Conservation (phyloP, 148 eudicot species). For the Simmondsia chinensis region DNA sequence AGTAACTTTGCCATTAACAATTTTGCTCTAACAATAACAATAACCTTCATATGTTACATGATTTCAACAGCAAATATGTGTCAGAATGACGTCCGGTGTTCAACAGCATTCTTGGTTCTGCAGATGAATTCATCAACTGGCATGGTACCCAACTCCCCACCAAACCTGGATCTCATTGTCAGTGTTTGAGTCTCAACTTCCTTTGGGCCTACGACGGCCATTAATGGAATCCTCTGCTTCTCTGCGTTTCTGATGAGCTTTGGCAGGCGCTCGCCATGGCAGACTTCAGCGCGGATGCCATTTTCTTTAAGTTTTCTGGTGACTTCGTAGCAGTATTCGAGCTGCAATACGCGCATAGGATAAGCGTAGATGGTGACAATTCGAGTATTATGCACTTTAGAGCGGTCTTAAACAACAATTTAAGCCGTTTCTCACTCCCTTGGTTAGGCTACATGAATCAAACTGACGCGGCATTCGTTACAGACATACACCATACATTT, state of each 20-base stretch:
- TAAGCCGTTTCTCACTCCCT: too few relatives aligned
- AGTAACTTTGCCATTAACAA: too few relatives aligned
- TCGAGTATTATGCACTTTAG: neutral
- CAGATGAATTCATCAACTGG: conserved; percentile 49
- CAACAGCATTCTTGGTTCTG: conserved; percentile 39
- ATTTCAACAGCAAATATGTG: neutral
- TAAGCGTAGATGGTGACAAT: too few relatives aligned
- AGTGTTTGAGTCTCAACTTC: conserved; percentile 73
- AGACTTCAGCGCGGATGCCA: conserved; percentile 75
- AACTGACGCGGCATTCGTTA: too few relatives aligned
- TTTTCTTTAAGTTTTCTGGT: conserved; percentile 38
- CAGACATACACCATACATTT: too few relatives aligned
- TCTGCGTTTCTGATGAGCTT: conserved; percentile 85
- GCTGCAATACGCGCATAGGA: too few relatives aligned
- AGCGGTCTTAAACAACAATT: too few relatives aligned
- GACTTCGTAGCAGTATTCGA: conserved; percentile 63
- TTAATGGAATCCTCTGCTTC: conserved; percentile 85
- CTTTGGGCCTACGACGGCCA: conserved; percentile 88
- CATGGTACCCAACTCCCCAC: conserved; percentile 77
- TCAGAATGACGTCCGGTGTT: conserved; percentile 51
- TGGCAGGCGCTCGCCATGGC: conserved; percentile 86
- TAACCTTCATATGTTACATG: too few relatives aligned
- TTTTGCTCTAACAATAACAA: too few relatives aligned
- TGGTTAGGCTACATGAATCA: too few relatives aligned
- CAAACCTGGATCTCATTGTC: conserved; percentile 82